Evolutionary conservation across 129 eudicot genomes (phyloP).

Genomic region (Ambrosia trifida): DNA sequence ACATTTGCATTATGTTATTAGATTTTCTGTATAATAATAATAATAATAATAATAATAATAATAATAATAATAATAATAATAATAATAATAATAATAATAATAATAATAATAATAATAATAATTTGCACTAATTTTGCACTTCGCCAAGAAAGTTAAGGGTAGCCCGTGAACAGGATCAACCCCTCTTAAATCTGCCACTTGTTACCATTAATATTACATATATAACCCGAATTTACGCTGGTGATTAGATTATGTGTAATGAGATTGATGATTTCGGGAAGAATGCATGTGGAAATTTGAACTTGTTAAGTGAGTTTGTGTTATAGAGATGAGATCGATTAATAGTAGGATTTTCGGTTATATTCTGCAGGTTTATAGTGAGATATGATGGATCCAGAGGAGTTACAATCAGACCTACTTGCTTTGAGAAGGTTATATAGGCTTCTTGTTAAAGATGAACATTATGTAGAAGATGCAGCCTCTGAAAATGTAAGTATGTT

Average conservation of each 20-base stretch:
- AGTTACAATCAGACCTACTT: slow-evolving; percentile 28
- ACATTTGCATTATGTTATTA: background rate
- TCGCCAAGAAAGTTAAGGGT: too few species aligned
- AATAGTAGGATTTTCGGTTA: background rate
- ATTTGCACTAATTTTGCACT: too few species aligned
- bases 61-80: too few species aligned
- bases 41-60: too few species aligned
- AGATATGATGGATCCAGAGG: slow-evolving; percentile 30
- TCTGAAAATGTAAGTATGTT: slow-evolving; percentile 28
- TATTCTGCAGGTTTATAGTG: slow-evolving; percentile 8
- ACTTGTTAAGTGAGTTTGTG: slow-evolving; percentile 4
- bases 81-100: too few species aligned
- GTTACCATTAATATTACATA: background rate
- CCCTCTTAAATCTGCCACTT: too few species aligned
- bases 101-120: too few species aligned
- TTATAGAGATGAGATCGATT: background rate
- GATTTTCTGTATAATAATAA: too few species aligned
- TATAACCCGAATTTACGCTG: slow-evolving; percentile 14
- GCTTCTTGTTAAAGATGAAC: slow-evolving; percentile 35
- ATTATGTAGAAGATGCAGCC: slow-evolving; percentile 16
- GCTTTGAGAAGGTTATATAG: slow-evolving; percentile 34
- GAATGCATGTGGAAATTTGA: background rate
- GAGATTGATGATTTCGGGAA: background rate
- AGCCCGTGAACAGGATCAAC: too few species aligned
- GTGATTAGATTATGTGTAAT: slow-evolving; percentile 9